Evolutionary conservation across 2,329 filamentous ascomycete genomes (phyloP).

Genomic region (Neocucurbitaria cava): DNA sequence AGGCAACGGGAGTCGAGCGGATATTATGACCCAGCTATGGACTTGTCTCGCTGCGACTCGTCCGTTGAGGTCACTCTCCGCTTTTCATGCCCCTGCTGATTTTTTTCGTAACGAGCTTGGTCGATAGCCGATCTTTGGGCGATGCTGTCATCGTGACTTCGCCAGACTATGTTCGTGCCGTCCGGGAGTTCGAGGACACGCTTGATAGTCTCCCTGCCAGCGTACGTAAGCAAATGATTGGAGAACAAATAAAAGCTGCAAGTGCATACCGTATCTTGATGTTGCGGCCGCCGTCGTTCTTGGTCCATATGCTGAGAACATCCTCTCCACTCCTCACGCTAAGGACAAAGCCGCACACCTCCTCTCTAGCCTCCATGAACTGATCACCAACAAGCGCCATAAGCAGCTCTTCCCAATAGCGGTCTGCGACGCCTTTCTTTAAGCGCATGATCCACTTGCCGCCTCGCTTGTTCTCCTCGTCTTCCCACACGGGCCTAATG

Average conservation of each 20-base stretch:
- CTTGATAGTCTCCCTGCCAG: constrained; percentile 87
- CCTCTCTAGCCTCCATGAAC: constrained; percentile 89
- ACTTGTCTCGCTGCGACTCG: constrained; percentile 43
- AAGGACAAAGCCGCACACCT: constrained; percentile 92
- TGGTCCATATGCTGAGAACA: constrained; percentile 97
- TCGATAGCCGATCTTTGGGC: constrained; percentile 89
- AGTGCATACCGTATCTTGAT: constrained; percentile 86
- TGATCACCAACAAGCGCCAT: constrained; percentile 92
- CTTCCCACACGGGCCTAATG: constrained; percentile 97
- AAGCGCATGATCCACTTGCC: constrained; percentile 97
- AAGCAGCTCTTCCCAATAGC: constrained; percentile 95
- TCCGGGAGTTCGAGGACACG: constrained; percentile 83
- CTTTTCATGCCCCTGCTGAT: constrained; percentile 52
- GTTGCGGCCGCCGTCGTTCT: constrained; percentile 89
- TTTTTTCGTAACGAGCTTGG: constrained; percentile 88
- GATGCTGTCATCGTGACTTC: constrained; percentile 95
- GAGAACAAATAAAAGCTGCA: neutral
- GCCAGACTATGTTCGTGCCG: constrained; percentile 92
- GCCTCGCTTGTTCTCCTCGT: constrained; percentile 93
- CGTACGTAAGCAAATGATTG: constrained; percentile 25
- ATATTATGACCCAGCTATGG: constrained; percentile 31
- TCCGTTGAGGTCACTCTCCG: constrained; percentile 50
- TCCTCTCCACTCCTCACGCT: constrained; percentile 96
- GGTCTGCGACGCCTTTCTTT: constrained; percentile 96
- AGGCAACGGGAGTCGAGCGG: constrained; percentile 11